Evolutionary conservation across 2,329 filamentous ascomycete species (phyloP), one percentile per base, ranked within the genome.

Genomic region (Diaporthe amygdali): DNA sequence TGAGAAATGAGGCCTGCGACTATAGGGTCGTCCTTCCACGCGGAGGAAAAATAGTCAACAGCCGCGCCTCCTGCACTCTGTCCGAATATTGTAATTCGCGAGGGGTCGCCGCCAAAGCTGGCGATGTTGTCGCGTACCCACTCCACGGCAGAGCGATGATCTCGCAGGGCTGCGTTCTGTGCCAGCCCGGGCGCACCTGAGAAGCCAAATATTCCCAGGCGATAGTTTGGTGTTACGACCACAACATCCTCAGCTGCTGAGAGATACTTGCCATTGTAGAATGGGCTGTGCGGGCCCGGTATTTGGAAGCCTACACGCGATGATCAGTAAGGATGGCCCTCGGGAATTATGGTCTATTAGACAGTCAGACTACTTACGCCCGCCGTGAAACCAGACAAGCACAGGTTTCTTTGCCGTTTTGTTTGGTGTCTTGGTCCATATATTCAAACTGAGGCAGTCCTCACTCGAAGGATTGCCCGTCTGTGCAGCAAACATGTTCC

Each of bases 401-500:
- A 86, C 83, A 5, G 84, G 77, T 61, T 83, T 84, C 61, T 79
- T 79, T 30, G 72, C 66, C 5, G 76, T 76, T 5, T 76, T 74
- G 5, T 74, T 74, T 37, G 80, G 76, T 30, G 79, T 77, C 59
- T 79, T 79, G 44, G 80, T 79, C 82, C 81, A 83, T 9, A 83
- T 74, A 70, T 84, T 83, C 44, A 83, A 66, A 6, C 77, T 78
- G 15, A 84, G 72, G 66, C 81, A 84, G 64, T 83, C 82, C 70
- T 83, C 81, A 69, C 44, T 67, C 22, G 46, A 70, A 25, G 44
- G 68, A 46, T 39, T 49, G 41, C 44, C 49, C 30, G 52, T 68
- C 37, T 68, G 66, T 39, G 51, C 59, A 17, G 59, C 59, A 63
- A 63, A 63, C 59, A 63, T 63, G 27, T 63, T 34, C 47, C 49